Base-by-base conservation (phyloP, 306 rosid species). In the Hylodesmum podocarpum region DNA sequence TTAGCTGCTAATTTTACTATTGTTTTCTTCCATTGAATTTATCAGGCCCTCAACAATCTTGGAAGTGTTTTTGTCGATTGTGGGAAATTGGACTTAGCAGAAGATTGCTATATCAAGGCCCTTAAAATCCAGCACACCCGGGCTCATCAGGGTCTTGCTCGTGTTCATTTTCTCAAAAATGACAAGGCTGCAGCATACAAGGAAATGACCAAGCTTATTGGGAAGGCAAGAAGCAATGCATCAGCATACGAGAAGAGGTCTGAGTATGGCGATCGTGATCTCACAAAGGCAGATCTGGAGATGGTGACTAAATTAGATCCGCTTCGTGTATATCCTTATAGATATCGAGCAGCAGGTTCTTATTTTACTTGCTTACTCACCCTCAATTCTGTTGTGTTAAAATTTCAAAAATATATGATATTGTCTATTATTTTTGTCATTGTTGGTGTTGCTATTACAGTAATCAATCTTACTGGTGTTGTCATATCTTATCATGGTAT, bases 331-430 rank as follows among this genome's bases (percentile, higher is more conserved):
- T 93, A 91, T 80, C 98, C 98, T 43, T 93, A 93, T 76, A 88
- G 97, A 93, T 93, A 93, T 41, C 91, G 98, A 62, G 98, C 98
- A n/a, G 98, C 98, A 89, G 98, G 98, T 91, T 70, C 33, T 22
- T 78, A 58, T 44, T 83, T 70, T 73, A 40, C 39, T 63, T 51
- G 63, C 64, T 29, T 41, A 12, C 18, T 80, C 69, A 68, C 37
- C 37, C 37, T 57, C 37, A 27, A 25, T 31, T 71, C 10, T 51
- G 21, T 36, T 18, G 12, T 25, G 58, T 68, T 28, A 31, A 10
- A 28, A 31, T 69, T 46, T 47, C 6, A n/a, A 39, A 39, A 6
- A 39, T 15, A 22, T 12, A 25, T 28, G 3, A 15, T 29, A 2
- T 55, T 44, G 41, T 0, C 12, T 4, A 2, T 19, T 70, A 12